Evolutionary conservation across 768 basidiomycete genomes (phyloP), one percentile per base, ranked within the genome.

Genomic region (Leccinum truebloodii): DNA sequence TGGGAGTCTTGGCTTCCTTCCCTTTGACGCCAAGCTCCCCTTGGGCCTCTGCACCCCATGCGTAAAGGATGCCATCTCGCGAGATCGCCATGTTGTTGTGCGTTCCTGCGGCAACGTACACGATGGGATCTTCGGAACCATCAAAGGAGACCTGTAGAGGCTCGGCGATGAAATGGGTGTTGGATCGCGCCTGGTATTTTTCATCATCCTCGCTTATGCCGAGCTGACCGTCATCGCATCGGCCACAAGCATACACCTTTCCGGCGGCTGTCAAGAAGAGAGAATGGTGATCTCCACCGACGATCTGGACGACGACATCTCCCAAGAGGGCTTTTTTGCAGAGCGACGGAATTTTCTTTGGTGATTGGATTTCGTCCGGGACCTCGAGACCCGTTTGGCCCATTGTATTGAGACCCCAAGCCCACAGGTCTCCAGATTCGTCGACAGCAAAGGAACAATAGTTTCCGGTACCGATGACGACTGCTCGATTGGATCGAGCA

Each of bases 331-430:
- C 82, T 44, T 78, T 75, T 66, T 83, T 85, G 76, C 84, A 83
- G 9, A 94, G 81, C 6, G 82, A 78, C 52, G 79, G 73, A n/a
- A 94, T 85, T 57, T 81, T 84, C 65, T 78, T 81, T 1, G 92
- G 92, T 1, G 83, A 74, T 59, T 83, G 81, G 14, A 92, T 82
- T 57, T 87, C 78, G 52, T 72, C 77, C 78, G 68, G 67, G 62
- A 74, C 70, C 8, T 78, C 80, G 0, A 89, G 87, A 34, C 90
- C 91, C 1, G 85, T 86, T 74, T 93, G 91, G 30, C 89, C 95
- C 88, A 83, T 90, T 75, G 79, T 92, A 74, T 98, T 97, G 60
- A 95, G 79, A n/a, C 96, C 96, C 96, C 96, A 98, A 13, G 86
- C 94, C 87, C 89, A 98, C 9, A 96, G 90, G 53, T 82, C 84